A percentile compares a stretch with the other conserved stretches of the same genome.
phyloP scores from a whole-genome alignment of 805 yeast species.

The Jamesozyma jinghongensis region DNA sequence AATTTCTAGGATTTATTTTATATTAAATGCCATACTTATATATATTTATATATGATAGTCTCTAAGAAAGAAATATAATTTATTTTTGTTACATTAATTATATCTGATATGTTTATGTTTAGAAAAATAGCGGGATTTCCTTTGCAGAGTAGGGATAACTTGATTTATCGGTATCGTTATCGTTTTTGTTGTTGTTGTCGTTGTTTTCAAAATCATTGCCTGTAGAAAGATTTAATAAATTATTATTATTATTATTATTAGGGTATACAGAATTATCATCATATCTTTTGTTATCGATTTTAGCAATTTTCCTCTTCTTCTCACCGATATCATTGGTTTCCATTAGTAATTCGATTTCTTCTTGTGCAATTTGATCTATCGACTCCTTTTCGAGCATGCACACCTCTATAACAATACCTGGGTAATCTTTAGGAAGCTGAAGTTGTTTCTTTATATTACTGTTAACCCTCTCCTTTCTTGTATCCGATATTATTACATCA shows the following conservation, averaged over 20 bases:
- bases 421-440: slow-evolving; percentile 30
- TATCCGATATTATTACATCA: slow-evolving; percentile 20
- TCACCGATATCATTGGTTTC: slow-evolving; percentile 11
- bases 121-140: slow-evolving; percentile 15
- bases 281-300: background rate
- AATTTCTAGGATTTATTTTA: slow-evolving; percentile 1
- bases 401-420: slow-evolving; percentile 36
- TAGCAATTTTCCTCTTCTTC: background rate
- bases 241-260: background rate
- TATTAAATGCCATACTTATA: slow-evolving; percentile 3
- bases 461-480: slow-evolving; percentile 5
- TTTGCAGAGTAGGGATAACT: slow-evolving; percentile 5
- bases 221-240: slow-evolving; percentile 1
- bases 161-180: background rate
- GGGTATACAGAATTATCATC: background rate
- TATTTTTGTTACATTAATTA: background rate
- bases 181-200: background rate
- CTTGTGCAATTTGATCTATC: slow-evolving; percentile 15
- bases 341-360: slow-evolving; percentile 23
- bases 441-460: slow-evolving; percentile 4
- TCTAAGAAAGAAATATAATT: slow-evolving; percentile 5
- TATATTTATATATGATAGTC: slow-evolving; percentile 3
- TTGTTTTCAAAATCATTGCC: background rate
- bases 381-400: slow-evolving; percentile 30
- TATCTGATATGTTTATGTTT: background rate